These are phyloP conservation scores for Carex sylvatica DNA, from an alignment of 202 grass and related monocot genomes.

Conservation along the genomic window DNA sequence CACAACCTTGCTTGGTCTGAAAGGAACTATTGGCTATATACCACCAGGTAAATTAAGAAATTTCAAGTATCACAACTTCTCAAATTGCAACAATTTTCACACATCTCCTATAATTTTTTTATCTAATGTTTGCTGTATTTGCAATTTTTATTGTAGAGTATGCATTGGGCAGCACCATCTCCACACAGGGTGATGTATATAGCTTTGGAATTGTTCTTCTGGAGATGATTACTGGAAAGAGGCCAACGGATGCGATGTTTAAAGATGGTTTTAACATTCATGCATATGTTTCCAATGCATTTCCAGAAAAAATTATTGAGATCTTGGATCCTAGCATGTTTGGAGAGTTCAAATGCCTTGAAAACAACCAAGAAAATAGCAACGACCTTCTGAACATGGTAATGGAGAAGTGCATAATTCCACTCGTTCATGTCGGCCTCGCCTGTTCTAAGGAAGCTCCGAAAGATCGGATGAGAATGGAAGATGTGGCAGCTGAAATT, in stretches of 20 bases:
- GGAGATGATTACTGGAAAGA: background rate
- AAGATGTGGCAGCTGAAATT: background rate
- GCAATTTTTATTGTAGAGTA: background rate
- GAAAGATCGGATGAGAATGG: background rate
- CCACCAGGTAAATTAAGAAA: conserved; percentile 14
- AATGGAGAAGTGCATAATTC: background rate
- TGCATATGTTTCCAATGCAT: background rate
- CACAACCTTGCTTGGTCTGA: background rate
- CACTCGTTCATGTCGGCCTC: background rate
- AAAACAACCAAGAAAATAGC: no score
- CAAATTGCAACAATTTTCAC: background rate
- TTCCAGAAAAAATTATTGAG: background rate
- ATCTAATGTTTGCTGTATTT: background rate
- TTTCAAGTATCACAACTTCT: background rate
- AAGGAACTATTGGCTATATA: conserved; percentile 28
- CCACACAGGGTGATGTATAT: background rate
- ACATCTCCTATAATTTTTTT: no score
- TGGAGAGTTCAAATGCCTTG: background rate
- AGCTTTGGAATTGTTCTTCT: background rate
- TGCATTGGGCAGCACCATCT: background rate
- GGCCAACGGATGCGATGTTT: background rate
- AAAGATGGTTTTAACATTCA: background rate
- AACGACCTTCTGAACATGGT: background rate
- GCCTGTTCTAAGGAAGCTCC: background rate
- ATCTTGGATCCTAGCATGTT: background rate